A percentile compares a stretch with the other conserved stretches of the same genome.
phyloP scores from a whole-genome alignment of 306 rosid genomes.

The Rubus idaeus region DNA sequence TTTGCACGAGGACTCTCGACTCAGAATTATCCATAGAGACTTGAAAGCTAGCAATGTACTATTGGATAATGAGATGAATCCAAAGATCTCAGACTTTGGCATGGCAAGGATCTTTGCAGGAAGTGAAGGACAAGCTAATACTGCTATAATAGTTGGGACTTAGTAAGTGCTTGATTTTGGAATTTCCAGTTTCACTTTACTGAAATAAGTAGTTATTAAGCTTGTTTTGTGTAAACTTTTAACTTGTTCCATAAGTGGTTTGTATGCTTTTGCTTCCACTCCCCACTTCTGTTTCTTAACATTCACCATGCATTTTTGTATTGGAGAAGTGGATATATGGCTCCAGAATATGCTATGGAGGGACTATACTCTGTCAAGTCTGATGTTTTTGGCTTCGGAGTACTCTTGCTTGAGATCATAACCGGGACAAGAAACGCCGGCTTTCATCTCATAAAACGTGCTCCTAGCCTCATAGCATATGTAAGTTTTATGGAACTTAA shows the following conservation, averaged over 20 bases:
- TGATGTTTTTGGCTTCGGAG: constrained; percentile 51
- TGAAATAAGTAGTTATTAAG: neutral
- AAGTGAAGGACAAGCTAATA: constrained; percentile 40
- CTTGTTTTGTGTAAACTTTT: neutral
- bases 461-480: constrained; percentile 10
- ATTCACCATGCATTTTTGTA: neutral
- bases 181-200: neutral
- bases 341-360: constrained; percentile 48
- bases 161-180: constrained; percentile 41
- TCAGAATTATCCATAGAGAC: constrained; percentile 61
- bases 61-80: constrained; percentile 49
- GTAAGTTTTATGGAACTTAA: neutral
- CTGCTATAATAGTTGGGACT: constrained; percentile 59
- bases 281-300: neutral
- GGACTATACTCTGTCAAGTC: constrained; percentile 43
- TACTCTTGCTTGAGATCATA: constrained; percentile 47
- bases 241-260: neutral
- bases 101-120: constrained; percentile 57
- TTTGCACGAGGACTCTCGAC: constrained; percentile 63
- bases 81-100: constrained; percentile 76
- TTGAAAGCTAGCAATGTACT: constrained; percentile 62
- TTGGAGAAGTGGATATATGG: constrained; percentile 48
- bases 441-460: constrained; percentile 5
- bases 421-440: constrained; percentile 29
- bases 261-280: neutral